phyloP scores from a whole-genome alignment of 1,284 basidiomycete genomes.

The Ceratobasidium papillatum region DNA sequence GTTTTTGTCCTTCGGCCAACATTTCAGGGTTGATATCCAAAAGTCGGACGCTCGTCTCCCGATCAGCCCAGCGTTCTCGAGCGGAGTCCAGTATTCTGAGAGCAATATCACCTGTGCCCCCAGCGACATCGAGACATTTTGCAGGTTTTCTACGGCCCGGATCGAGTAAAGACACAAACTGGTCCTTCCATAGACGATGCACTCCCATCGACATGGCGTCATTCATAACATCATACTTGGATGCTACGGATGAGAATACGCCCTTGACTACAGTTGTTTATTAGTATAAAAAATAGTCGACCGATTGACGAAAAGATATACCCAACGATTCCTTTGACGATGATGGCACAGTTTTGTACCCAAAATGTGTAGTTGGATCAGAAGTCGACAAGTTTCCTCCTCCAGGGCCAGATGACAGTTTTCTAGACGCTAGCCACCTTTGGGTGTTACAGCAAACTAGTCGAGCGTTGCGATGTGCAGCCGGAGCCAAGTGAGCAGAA shows the following conservation, averaged over 20 bases:
- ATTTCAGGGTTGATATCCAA: constrained; percentile 97
- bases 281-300: not conserved
- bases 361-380: constrained; percentile 79
- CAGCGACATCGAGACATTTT: constrained; percentile 92
- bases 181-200: constrained; percentile 97
- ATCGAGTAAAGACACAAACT: constrained; percentile 81
- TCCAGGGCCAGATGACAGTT: not conserved
- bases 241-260: constrained; percentile 96
- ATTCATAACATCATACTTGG: constrained; percentile 98
- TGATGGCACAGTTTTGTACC: constrained; percentile 82
- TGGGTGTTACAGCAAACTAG: not conserved
- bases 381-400: not conserved
- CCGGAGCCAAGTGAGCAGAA: not conserved
- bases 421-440: not conserved
- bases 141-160: constrained; percentile 75
- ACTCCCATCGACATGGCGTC: constrained; percentile 97
- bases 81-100: constrained; percentile 93
- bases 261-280: constrained; percentile 67
- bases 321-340: constrained; percentile 22
- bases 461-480: not conserved
- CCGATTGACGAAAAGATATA: not conserved
- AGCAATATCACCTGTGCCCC: constrained; percentile 98
- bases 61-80: constrained; percentile 84
- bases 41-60: constrained; percentile 89
- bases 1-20: constrained; percentile 90